Evolutionary conservation across 1,284 basidiomycete genomes (phyloP).

Genomic region (Ceratobasidium sp.): DNA sequence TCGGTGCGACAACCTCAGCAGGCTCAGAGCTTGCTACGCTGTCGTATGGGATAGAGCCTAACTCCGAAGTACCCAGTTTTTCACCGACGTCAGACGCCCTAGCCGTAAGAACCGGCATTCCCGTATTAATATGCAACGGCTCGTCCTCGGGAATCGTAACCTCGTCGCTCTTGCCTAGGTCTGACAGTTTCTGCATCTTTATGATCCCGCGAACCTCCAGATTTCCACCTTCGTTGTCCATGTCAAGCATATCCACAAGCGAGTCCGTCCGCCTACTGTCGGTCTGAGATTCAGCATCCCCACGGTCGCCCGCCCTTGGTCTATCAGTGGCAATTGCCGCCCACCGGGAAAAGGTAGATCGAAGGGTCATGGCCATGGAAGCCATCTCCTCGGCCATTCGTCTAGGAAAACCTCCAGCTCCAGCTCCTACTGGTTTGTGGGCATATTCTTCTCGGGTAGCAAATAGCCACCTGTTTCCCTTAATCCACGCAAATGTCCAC

Average conservation of each 20-base stretch:
- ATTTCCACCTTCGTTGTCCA: constrained; percentile 1
- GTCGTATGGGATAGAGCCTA: not conserved
- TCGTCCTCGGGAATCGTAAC: no score
- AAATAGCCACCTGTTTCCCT: no score
- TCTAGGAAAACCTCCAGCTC: no score
- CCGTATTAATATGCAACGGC: not conserved
- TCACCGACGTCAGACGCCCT: not conserved
- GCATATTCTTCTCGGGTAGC: no score
- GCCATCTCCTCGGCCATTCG: no score
- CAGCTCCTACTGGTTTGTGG: no score
- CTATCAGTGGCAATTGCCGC: constrained; percentile 1
- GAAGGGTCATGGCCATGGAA: no score
- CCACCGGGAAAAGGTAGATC: not conserved
- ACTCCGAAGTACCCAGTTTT: not conserved
- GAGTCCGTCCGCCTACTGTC: constrained; percentile 8
- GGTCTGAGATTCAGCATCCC: not conserved
- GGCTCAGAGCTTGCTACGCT: not conserved
- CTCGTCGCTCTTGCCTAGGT: not conserved
- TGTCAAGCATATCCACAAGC: not conserved
- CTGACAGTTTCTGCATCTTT: constrained; percentile 6
- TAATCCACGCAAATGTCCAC: no score
- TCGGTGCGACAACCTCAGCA: not conserved
- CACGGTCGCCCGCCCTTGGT: not conserved
- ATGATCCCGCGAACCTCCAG: not conserved
- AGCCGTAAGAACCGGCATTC: not conserved